Percentiles rank a stretch among this genome's conserved stretches.
Conservation (phyloP, 352 stramenopile genomes). For the Pythium chondricola region DNA sequence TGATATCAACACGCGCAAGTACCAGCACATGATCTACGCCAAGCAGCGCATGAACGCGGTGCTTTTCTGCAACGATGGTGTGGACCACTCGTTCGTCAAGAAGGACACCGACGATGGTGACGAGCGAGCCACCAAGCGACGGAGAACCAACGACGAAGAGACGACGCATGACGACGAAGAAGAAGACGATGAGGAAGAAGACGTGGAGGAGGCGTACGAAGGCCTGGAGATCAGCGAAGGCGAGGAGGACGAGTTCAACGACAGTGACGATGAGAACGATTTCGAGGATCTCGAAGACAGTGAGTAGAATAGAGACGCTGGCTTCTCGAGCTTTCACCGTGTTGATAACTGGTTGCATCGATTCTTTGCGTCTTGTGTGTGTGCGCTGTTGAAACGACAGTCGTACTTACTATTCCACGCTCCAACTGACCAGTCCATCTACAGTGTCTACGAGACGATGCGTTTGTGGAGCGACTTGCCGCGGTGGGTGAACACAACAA, state of each 20-base stretch:
- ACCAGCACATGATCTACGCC: conserved; percentile 64
- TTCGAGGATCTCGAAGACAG: conserved; percentile 32
- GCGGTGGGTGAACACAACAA: conserved; percentile 81
- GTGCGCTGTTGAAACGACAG: too few species aligned
- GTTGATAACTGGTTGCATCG: conserved; percentile 1
- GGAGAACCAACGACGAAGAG: conserved; percentile 30
- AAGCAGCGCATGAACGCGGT: conserved; percentile 90
- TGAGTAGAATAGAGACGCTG: conserved; percentile 19
- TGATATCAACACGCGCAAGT: conserved; percentile 81
- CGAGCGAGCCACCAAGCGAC: conserved; percentile 42
- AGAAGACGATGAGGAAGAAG: conserved; percentile 53
- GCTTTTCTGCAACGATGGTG: conserved; percentile 81
- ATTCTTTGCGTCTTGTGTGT: conserved; percentile 1
- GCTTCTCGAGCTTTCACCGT: not conserved
- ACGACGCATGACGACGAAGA: conserved; percentile 30
- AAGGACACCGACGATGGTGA: conserved; percentile 8
- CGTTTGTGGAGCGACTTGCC: conserved; percentile 69
- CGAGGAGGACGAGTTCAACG: conserved; percentile 44
- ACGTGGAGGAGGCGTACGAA: conserved; percentile 81
- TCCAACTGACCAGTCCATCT: too few species aligned
- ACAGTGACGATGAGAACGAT: conserved; percentile 28
- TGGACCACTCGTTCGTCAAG: conserved; percentile 46
- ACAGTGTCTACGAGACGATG: conserved; percentile 27
- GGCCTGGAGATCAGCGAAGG: conserved; percentile 69
- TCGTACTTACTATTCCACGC: too few species aligned